phyloP scores from a whole-genome alignment of 140 eudicot genomes.

The Ambrosia hybrid region DNA sequence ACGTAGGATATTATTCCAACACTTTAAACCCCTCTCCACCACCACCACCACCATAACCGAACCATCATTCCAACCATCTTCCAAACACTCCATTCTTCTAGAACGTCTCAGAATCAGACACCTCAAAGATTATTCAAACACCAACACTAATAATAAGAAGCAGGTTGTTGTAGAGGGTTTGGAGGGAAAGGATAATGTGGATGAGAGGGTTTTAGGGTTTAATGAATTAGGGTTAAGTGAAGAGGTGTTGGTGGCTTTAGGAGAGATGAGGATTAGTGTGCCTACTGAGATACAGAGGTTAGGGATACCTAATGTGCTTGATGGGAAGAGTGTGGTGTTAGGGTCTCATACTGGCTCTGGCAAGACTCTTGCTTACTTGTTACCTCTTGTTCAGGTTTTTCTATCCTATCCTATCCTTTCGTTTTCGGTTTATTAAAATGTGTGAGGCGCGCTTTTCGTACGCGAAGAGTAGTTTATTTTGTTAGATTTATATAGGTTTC shows the following conservation, averaged over 20 bases:
- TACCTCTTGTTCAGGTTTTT: conserved; percentile 87
- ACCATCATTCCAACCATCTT: conserved; percentile 46
- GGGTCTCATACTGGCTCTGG: conserved; percentile 99
- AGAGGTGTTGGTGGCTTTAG: conserved; percentile 73
- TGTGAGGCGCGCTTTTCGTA: too few relatives aligned
- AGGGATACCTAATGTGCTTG: conserved; percentile 81
- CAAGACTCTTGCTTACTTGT: conserved; percentile 86
- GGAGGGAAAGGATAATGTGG: conserved; percentile 30
- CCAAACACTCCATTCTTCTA: conserved; percentile 70
- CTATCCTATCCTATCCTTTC: too few relatives aligned
- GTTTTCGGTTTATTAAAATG: too few relatives aligned
- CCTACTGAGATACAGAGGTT: conserved; percentile 94
- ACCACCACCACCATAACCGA: conserved; percentile 25
- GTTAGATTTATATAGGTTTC: too few relatives aligned
- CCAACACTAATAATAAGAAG: conserved; percentile 22
- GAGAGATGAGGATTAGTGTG: conserved; percentile 70
- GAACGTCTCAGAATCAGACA: conserved; percentile 76
- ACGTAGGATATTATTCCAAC: conserved; percentile 40
- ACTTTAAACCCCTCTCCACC: neutral
- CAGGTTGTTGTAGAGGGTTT: conserved; percentile 16
- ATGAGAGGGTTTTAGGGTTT: conserved; percentile 36
- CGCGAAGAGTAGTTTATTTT: too few relatives aligned
- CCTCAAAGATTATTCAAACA: conserved; percentile 52
- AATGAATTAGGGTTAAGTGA: conserved; percentile 77
- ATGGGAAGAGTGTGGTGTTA: conserved; percentile 74